Base-by-base conservation (phyloP, 805 yeast species). In the Clavispora asparagi region DNA sequence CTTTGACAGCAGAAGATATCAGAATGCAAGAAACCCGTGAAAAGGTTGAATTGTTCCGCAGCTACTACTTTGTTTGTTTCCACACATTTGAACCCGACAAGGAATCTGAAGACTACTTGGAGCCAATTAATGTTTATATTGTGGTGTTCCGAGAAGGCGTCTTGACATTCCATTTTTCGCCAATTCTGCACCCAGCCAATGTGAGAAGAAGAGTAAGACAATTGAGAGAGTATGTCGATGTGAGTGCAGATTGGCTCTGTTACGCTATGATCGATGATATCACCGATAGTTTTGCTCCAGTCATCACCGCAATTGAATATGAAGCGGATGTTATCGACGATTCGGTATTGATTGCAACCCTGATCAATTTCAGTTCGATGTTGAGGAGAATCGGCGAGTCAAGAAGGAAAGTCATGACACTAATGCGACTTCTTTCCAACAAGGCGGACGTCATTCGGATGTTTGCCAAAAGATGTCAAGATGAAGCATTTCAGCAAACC, bases 1-100 rank as follows among this genome's bases (percentile, higher is more conserved):
- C 99, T 28, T 82, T 92, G 73, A 92, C 99, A 0, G 90, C 97
- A 1, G 99, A 92, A 70, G 99, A 92, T 82, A 91, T 92, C 53
- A 74, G 96, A 47, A 87, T 89, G 81, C 96, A 91, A 69, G 99
- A 92, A 70, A 81, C 96, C 23, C 90, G 99, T 68, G 99, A 92
- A 71, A 92, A 92, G 67, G 97, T 92, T 28, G 99, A 92, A 68
- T 73, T 92, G 51, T 92, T 92, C 76, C 81, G 82, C 57, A 79
- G 81, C 54, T 92, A 92, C 67, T 92, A 94, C 67, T 90, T 94
- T 71, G 96, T 94, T 37, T 87, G 96, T 76, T 94, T 94, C 79
- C 97, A 94, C 65, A 87, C 98, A 4, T 94, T 94, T 67, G 97
- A 90, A 61, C 83, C 85, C 23, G 96, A 92, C 54, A 59, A 60